Evolutionary conservation across 1,139 yeast species (phyloP).

Genomic region (Lodderomyces orthopsilosis): DNA sequence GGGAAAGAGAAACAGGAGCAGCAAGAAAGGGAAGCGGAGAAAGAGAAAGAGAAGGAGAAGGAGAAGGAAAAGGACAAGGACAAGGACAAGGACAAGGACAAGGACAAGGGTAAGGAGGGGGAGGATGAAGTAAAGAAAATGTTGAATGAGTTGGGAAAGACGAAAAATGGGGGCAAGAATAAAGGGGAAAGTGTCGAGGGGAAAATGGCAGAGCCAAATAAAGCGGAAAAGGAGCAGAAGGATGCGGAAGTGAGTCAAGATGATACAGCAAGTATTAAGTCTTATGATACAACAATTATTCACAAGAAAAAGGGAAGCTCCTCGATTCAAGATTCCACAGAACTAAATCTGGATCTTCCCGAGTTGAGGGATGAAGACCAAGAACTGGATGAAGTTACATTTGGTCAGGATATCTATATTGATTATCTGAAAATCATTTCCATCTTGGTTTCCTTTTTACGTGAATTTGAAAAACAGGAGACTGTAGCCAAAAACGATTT

Average conservation of each 20-base stretch:
- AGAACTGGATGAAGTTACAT: constrained; percentile 41
- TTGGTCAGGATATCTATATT: constrained; percentile 83
- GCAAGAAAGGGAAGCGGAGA: constrained; percentile 3
- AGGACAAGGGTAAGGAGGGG: background rate
- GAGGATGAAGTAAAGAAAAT: background rate
- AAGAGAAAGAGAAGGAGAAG: constrained; percentile 6
- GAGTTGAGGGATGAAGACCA: constrained; percentile 5
- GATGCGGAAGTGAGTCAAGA: constrained; percentile 7
- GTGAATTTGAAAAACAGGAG: constrained; percentile 31
- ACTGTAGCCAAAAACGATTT: constrained; percentile 27
- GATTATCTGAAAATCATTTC: constrained; percentile 81
- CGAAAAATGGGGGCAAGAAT: constrained; percentile 1
- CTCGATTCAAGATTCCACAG: constrained; percentile 15
- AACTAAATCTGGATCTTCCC: background rate
- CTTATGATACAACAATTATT: constrained; percentile 18
- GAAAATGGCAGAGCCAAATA: background rate
- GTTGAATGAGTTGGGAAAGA: background rate
- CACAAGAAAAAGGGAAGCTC: constrained; percentile 14
- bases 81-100: background rate
- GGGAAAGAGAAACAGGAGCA: constrained; percentile 2
- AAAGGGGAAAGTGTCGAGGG: background rate
- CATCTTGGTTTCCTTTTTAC: constrained; percentile 74
- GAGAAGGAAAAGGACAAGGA: constrained; percentile 9
- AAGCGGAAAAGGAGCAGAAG: constrained; percentile 5
- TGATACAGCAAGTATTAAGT: constrained; percentile 25